Conservation (phyloP, 108 stramenopile genomes). For the Discostella pseudostelligera region DNA sequence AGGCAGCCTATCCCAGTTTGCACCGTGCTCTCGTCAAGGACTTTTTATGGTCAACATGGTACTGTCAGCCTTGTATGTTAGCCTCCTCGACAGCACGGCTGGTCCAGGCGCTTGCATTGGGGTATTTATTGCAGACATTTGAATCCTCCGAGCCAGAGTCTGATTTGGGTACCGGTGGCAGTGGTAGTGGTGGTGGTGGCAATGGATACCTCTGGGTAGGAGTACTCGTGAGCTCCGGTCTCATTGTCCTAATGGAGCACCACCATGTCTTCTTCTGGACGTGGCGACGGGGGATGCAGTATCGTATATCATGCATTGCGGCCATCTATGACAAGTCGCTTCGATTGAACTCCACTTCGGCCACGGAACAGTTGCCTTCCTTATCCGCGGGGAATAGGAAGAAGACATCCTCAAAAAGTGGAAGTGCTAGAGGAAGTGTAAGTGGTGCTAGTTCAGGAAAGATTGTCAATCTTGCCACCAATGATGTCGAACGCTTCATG, state of each 20-base stretch:
- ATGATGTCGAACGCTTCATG: conserved; percentile 91
- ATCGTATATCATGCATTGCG: conserved; percentile 71
- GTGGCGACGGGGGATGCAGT: conserved; percentile 61
- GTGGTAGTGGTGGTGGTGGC: conserved; percentile 9
- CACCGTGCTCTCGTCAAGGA: conserved; percentile 54
- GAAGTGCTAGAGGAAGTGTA: no score
- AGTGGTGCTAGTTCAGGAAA: conserved; percentile 57
- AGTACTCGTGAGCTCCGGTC: conserved; percentile 53
- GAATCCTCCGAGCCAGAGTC: conserved; percentile 13
- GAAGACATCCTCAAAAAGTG: conserved; percentile 3
- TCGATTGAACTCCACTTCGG: conserved; percentile 34
- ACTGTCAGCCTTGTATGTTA: conserved; percentile 58
- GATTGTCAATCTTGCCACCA: conserved; percentile 87
- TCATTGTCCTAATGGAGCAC: conserved; percentile 64
- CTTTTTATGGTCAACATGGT: conserved; percentile 61
- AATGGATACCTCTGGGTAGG: conserved; percentile 62
- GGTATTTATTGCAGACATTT: conserved; percentile 69
- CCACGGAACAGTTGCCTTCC: conserved; percentile 12
- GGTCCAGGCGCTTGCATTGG: conserved; percentile 68
- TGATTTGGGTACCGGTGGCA: conserved; percentile 6
- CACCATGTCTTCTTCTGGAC: conserved; percentile 56
- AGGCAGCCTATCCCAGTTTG: conserved; percentile 48
- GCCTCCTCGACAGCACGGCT: conserved; percentile 43
- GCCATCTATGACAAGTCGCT: conserved; percentile 77
- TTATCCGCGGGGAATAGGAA: neutral